Base-by-base conservation (phyloP, 495 filamentous ascomycete genomes). In the Penicillium mononematosum region DNA sequence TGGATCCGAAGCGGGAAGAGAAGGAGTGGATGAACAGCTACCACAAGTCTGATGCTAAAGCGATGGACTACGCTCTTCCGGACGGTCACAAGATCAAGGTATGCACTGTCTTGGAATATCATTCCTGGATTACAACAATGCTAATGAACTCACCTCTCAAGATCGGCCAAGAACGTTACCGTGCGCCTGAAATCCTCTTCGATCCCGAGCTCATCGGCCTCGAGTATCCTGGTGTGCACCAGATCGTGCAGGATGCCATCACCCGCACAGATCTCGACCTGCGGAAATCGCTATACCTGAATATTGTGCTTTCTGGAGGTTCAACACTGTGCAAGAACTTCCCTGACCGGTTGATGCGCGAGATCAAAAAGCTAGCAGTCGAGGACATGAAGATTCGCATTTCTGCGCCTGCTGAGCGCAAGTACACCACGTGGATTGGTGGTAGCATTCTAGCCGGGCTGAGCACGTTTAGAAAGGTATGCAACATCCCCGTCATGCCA, bases 381-480 rank as follows among this genome's bases (percentile, higher is more conserved):
- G 96, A 96, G 77, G 94, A 99, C 66, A 99, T 96, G 95, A 86
- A 91, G 64, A 97, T 99, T 70, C 94, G 96, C 75, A 99, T 99
- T 57, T 96, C 95, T 72, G 94, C 94, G 24, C 94, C 94, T 53
- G 91, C 95, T 2, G 94, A 99, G 77, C 83, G 94, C 55, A 96
- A 97, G 73, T 99, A 98, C 75, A 96, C 89, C 55, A 97, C 90
- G 25, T 99, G 94, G 94, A 98, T 97, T 67, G 94, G 94, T 63
- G 94, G 94, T 27, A 96, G 94, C 67, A 99, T 99, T 77, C 77
- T 99, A 55, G 94, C 95, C 34, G 95, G 95, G 0, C 71, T 99
- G 70, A 98, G 93, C 76, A 98, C 94, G 27, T 99, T 99, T 75
- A 87, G 91, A 78, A 98, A 98, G 89, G 92, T 96, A 68, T 62